Evolutionary conservation across 768 basidiomycete genomes (phyloP).

Genomic region (Jaapia argillacea): DNA sequence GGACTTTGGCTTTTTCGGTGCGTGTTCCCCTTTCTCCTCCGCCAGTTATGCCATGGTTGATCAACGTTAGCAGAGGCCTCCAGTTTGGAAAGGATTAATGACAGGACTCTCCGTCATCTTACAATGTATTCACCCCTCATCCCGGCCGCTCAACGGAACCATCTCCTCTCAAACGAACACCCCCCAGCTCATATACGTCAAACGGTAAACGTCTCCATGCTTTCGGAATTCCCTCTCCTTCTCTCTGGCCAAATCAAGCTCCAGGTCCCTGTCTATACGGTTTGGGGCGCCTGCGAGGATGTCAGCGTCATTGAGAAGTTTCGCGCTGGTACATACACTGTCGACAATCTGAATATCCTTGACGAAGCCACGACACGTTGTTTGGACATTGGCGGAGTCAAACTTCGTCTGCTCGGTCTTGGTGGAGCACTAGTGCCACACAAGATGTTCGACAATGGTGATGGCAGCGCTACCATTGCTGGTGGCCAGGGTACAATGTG

Average conservation of each 20-base stretch:
- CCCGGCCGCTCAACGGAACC: conserved; percentile 67
- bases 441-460: conserved; percentile 92
- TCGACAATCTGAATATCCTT: conserved; percentile 85
- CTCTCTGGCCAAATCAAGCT: conserved; percentile 87
- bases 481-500: conserved; percentile 98
- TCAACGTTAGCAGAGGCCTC: conserved; percentile 42
- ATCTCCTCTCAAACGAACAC: conserved; percentile 68
- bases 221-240: conserved; percentile 91
- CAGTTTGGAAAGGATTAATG: conserved; percentile 84
- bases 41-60: not conserved
- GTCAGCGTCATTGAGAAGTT: conserved; percentile 90
- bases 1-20: conserved; percentile 98
- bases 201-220: conserved; percentile 63
- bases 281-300: conserved; percentile 97
- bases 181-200: conserved; percentile 58
- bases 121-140: conserved; percentile 96
- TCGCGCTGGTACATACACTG: conserved; percentile 68
- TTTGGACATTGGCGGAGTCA: conserved; percentile 87
- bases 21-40: conserved; percentile 11
- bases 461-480: conserved; percentile 93
- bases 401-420: conserved; percentile 88
- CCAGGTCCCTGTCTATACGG: conserved; percentile 88
- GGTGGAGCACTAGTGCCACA: conserved; percentile 93
- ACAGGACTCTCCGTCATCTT: conserved; percentile 92
- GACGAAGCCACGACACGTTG: conserved; percentile 94